Conservation (phyloP, 225 moss, liverwort and hornwort genomes). For the Neckera pumila region DNA sequence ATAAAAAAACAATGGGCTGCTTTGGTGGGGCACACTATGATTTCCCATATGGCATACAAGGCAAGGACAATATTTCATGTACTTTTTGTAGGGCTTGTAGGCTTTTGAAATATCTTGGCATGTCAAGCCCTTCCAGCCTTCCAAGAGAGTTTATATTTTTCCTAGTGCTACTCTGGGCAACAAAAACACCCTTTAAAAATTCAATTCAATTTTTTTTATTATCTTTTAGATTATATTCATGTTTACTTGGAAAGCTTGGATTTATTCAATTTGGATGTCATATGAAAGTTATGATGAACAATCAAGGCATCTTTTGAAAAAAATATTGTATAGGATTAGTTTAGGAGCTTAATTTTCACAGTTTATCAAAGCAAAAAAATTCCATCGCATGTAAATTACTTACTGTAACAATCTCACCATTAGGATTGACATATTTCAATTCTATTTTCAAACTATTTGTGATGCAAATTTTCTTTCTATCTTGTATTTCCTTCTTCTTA, state of each 20-base stretch:
- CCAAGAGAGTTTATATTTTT: no score
- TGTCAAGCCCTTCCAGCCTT: no score
- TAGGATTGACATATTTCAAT: no score
- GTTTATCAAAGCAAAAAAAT: neutral
- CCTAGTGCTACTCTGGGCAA: fast-evolving
- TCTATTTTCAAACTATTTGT: neutral
- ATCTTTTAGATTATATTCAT: fast-evolving
- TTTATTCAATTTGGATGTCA: neutral
- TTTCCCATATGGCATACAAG: no score
- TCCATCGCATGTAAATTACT: fast-evolving
- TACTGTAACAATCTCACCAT: neutral
- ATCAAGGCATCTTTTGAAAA: neutral
- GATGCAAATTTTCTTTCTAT: neutral
- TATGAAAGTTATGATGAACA: neutral
- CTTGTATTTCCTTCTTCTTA: neutral
- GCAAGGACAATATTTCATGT: no score
- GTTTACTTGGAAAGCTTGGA: neutral
- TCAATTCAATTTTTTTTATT: fast-evolving
- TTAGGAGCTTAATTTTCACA: fast-evolving
- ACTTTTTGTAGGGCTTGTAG: no score
- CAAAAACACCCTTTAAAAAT: fast-evolving
- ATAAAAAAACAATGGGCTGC: no score
- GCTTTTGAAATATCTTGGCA: no score
- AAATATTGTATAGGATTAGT: neutral
- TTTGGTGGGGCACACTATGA: no score